phyloP scores from a whole-genome alignment of 495 filamentous ascomycete species.

The Penicillium subrubescens region DNA sequence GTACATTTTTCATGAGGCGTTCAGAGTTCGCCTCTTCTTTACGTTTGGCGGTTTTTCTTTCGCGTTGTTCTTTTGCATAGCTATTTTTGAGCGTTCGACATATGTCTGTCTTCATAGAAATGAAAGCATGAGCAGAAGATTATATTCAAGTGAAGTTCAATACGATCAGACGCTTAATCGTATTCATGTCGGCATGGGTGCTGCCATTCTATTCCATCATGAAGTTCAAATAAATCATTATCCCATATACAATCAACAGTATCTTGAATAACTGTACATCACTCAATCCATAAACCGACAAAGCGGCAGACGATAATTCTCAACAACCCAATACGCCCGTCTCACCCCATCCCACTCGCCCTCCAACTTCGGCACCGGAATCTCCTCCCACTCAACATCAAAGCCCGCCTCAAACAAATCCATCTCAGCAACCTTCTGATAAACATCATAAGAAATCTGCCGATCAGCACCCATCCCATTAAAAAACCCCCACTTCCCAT shows the following conservation, averaged over 20 bases:
- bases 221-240: neutral
- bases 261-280: neutral
- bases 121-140: constrained; percentile 1
- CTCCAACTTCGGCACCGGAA: constrained; percentile 65
- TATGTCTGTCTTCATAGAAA: constrained; percentile 22
- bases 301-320: constrained; percentile 69
- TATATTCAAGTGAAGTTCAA: neutral
- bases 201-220: neutral
- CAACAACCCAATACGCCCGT: constrained; percentile 84
- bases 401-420: constrained; percentile 90
- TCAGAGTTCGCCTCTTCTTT: neutral
- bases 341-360: constrained; percentile 85
- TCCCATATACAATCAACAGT: neutral
- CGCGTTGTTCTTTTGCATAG: constrained; percentile 20
- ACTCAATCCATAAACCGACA: constrained; percentile 62
- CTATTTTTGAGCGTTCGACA: constrained; percentile 27
- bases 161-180: neutral
- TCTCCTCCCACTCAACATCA: constrained; percentile 82
- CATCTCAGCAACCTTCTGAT: constrained; percentile 88
- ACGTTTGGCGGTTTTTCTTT: constrained; percentile 4
- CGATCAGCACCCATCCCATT: constrained; percentile 94
- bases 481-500: constrained; percentile 88
- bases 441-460: constrained; percentile 92
- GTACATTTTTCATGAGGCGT: constrained; percentile 13
- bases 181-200: too few species aligned